Conservation (phyloP, 2,329 filamentous ascomycete genomes). For the Curvularia spicifera region DNA sequence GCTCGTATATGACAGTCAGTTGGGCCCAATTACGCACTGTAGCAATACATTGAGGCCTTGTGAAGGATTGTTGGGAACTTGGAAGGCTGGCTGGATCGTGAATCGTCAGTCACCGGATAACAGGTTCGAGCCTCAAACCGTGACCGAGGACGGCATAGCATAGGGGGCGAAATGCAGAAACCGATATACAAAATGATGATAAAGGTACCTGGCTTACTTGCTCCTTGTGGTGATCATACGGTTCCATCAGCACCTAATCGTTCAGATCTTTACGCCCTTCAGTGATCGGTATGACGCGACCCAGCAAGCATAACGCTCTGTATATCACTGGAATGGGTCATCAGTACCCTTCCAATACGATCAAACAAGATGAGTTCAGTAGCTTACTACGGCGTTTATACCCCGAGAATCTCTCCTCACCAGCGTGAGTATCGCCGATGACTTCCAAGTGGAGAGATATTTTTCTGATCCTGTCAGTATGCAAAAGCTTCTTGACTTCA, state of each 20-base stretch:
- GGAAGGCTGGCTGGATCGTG: neutral
- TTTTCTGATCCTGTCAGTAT: slow-evolving; percentile 14
- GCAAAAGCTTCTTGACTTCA: slow-evolving; percentile 25
- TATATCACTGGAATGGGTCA: slow-evolving; percentile 31
- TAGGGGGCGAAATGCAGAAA: neutral
- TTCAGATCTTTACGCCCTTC: neutral
- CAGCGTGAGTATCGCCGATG: slow-evolving; percentile 15
- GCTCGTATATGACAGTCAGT: neutral
- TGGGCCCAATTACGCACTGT: neutral
- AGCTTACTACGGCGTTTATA: slow-evolving; percentile 17
- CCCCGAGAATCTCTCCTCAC: slow-evolving; percentile 16
- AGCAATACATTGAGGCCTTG: neutral
- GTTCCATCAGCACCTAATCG: neutral
- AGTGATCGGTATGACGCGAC: slow-evolving; percentile 3
- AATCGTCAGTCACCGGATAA: neutral
- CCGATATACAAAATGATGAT: neutral
- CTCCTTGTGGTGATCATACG: neutral
- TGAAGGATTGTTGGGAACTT: neutral
- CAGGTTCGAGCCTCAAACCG: neutral
- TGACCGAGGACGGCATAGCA: neutral
- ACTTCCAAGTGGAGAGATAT: neutral
- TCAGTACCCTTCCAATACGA: slow-evolving; percentile 23
- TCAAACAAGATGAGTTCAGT: slow-evolving; percentile 21
- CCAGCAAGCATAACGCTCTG: slow-evolving; percentile 2
- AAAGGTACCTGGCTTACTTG: slow-evolving; percentile 1